Conservation (phyloP, 768 basidiomycete genomes). For the Podaxis mareebaensis region DNA sequence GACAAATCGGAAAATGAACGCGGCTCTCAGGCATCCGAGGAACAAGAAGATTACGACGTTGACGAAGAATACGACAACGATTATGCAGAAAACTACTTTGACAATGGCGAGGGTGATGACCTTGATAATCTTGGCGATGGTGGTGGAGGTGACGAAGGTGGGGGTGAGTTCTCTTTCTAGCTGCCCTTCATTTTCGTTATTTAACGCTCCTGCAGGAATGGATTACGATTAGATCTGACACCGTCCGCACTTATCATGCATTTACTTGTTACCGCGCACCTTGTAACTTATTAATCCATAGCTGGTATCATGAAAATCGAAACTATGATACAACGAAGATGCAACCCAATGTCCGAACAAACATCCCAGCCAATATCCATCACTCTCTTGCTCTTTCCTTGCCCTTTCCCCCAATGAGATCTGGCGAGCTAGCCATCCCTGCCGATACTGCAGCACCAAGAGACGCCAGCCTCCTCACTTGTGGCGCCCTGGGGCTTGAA, state of each 20-base stretch:
- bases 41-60: constrained; percentile 75
- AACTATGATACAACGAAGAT: constrained; percentile 4
- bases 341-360: not conserved
- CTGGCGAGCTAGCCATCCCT: constrained; percentile 35
- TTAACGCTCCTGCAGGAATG: constrained; percentile 4
- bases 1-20: constrained; percentile 73
- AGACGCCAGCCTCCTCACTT: constrained; percentile 31
- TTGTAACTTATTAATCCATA: constrained; percentile 1
- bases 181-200: not conserved
- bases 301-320: not conserved
- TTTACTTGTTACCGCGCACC: not conserved
- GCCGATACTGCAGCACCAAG: constrained; percentile 23
- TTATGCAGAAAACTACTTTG: constrained; percentile 89
- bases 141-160: constrained; percentile 67
- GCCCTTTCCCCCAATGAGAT: constrained; percentile 30
- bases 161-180: constrained; percentile 27
- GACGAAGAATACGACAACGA: constrained; percentile 93
- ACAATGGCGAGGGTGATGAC: constrained; percentile 85
- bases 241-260: not conserved
- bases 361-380: not conserved
- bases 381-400: constrained; percentile 28
- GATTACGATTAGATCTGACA: constrained; percentile 16
- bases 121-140: constrained; percentile 75
- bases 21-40: constrained; percentile 69
- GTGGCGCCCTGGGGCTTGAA: constrained; percentile 18